Evolutionary conservation across 306 rosid genomes (phyloP), one percentile per base, ranked within the genome.

Genomic region (Ammopiptanthus mongolicus): DNA sequence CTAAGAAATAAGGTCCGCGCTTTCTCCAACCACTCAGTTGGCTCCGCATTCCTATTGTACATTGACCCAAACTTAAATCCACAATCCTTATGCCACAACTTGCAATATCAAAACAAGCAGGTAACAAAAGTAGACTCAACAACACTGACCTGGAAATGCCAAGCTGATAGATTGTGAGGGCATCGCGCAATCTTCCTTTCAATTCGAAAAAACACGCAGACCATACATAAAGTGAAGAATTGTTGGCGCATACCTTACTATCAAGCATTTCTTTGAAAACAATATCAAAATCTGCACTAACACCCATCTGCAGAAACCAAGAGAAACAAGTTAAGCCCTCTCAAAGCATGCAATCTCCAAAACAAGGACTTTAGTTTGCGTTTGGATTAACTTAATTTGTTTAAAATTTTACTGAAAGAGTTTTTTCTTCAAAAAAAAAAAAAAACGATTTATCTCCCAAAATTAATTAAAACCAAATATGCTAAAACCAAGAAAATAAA

Each of bases 31-130:
- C 81, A 87, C 71, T 87, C 91, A 75, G 82, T 60, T 21, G 97
- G 98, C 78, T 87, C 84, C 1, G 97, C 97, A 73, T 94, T 90
- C 84, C 98, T 90, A 68, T 69, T 46, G 12, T 52, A 41, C 68
- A 69, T 75, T 15, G 76, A 51, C 58, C 81, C 75, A 65, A 85
- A 28, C 65, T 29, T 29, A 62, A 64, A 68, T 56, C 47, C 18
- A 63, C 18, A 69, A 72, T 58, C 70, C 60, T 59, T 29, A 57
- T 33, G 22, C 34, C 28, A 62, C 37, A 71, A 50, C 39, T 68
- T 42, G 12, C 36, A 69, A 76, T 50, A 42, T 52, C 73, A 50
- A 77, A 64, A 50, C 62, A 65, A 41, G 31, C 68, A 67, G 14
- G 83, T 21, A 67, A 44, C 1, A 50, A 22, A 74, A 9, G 67